Conservation (phyloP, 2,329 filamentous ascomycete genomes). For the Clathrospora elynae region DNA sequence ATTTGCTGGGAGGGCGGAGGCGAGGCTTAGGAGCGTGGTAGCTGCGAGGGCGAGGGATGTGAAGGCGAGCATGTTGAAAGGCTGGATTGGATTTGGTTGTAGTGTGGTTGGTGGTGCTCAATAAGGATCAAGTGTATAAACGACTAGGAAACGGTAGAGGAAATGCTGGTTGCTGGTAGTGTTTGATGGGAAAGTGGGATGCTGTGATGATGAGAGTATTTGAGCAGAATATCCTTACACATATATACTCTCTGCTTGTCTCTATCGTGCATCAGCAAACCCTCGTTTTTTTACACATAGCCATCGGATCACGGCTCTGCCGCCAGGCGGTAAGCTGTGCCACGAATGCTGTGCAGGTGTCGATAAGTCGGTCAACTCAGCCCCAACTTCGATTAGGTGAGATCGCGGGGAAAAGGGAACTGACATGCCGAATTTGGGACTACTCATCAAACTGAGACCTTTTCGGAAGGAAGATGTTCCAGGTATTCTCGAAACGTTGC, state of each 20-base stretch:
- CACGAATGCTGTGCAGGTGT: slow-evolving; percentile 1
- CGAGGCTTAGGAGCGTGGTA: background rate
- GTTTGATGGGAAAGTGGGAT: slow-evolving; percentile 9
- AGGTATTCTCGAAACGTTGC: background rate
- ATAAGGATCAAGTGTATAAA: slow-evolving; percentile 13
- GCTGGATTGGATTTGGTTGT: slow-evolving; percentile 15
- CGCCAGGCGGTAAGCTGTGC: slow-evolving; percentile 15
- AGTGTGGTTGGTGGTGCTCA: background rate
- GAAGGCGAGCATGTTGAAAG: slow-evolving; percentile 35
- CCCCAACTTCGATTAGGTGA: background rate
- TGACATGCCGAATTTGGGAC: background rate
- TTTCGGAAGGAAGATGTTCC: background rate
- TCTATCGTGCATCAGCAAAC: slow-evolving; percentile 6
- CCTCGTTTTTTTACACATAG: slow-evolving; percentile 11
- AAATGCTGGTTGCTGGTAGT: background rate
- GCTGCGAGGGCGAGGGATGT: slow-evolving; percentile 23
- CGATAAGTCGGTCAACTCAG: no score
- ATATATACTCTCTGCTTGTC: slow-evolving; percentile 18
- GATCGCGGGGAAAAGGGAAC: background rate
- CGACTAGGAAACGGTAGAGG: slow-evolving; percentile 17
- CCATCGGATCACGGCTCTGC: slow-evolving; percentile 13
- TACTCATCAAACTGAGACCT: background rate
- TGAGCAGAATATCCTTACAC: slow-evolving; percentile 1
- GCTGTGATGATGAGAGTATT: slow-evolving; percentile 26
- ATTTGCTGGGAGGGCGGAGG: slow-evolving; percentile 24